These are phyloP conservation scores for Sequoia sempervirens DNA, from an alignment of 75 land plant species.

Conservation along the genomic window DNA sequence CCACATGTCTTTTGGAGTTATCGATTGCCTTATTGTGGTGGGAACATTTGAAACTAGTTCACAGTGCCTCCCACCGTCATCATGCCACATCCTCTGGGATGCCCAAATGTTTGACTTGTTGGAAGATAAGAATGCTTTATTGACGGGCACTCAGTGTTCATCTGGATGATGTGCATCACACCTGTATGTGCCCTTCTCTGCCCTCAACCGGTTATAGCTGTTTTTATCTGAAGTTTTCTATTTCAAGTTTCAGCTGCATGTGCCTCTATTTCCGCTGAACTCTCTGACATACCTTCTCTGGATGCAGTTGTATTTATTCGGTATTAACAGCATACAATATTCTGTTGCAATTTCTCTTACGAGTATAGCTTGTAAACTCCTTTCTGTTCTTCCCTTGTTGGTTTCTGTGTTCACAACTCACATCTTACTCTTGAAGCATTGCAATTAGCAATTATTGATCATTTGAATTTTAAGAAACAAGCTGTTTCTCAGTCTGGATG, in stretches of 20 bases:
- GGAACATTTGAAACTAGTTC: neutral
- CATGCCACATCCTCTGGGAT: neutral
- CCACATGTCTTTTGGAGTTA: neutral
- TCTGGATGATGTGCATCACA: neutral
- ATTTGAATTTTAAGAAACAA: neutral
- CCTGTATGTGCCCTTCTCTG: too few relatives aligned
- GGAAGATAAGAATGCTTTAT: neutral
- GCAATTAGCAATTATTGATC: neutral
- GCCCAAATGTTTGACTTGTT: neutral
- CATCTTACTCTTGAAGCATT: neutral
- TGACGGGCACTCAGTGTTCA: neutral
- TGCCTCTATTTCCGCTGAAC: neutral
- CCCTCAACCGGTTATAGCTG: too few relatives aligned
- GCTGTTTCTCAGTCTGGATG: neutral
- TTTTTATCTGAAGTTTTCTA: neutral
- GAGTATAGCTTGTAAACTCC: neutral
- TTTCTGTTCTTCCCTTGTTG: neutral
- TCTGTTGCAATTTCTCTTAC: neutral
- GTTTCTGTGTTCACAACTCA: neutral
- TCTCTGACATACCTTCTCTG: neutral
- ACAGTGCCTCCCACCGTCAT: neutral
- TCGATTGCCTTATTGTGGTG: neutral
- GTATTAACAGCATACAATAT: neutral
- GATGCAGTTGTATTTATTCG: neutral
- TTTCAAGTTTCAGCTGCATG: neutral